Conservation (phyloP, 2,329 filamentous ascomycete genomes). For the Acarospora socialis region DNA sequence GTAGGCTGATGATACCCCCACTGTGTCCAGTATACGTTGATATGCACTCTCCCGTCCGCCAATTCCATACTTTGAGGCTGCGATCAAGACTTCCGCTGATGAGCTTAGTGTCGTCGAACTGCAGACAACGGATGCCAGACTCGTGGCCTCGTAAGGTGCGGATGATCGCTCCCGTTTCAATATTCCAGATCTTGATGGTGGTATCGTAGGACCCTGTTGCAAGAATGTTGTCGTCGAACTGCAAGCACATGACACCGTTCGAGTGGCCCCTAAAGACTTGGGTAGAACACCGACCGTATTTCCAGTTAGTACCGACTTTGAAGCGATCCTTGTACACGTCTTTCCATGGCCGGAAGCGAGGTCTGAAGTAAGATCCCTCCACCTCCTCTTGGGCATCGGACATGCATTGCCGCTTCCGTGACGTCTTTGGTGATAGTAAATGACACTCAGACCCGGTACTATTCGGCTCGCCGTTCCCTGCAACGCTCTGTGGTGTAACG, state of each 20-base stretch:
- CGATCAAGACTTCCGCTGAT: constrained; percentile 81
- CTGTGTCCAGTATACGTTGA: constrained; percentile 67
- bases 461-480: not conserved
- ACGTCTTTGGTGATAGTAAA: not conserved
- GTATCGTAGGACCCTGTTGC: constrained; percentile 91
- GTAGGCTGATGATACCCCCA: constrained; percentile 70
- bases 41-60: constrained; percentile 77
- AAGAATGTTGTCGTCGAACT: constrained; percentile 78
- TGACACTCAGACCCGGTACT: not conserved
- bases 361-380: constrained; percentile 35
- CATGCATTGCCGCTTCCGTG: constrained; percentile 20
- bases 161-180: constrained; percentile 72
- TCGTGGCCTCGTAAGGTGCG: constrained; percentile 75
- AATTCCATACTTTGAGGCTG: constrained; percentile 91
- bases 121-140: constrained; percentile 70
- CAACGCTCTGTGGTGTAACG: not conserved
- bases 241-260: constrained; percentile 70
- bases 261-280: constrained; percentile 74
- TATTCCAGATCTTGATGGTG: constrained; percentile 92
- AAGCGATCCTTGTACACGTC: constrained; percentile 92
- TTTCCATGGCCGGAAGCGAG: constrained; percentile 65
- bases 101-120: constrained; percentile 84
- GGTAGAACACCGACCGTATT: constrained; percentile 76
- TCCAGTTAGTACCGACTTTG: constrained; percentile 95
- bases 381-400: constrained; percentile 18